A percentile compares a stretch with the other conserved stretches of the same genome.
Evolutionary conservation across 768 basidiomycete species (phyloP).

Genomic region (Kwoniella dendrophila): DNA sequence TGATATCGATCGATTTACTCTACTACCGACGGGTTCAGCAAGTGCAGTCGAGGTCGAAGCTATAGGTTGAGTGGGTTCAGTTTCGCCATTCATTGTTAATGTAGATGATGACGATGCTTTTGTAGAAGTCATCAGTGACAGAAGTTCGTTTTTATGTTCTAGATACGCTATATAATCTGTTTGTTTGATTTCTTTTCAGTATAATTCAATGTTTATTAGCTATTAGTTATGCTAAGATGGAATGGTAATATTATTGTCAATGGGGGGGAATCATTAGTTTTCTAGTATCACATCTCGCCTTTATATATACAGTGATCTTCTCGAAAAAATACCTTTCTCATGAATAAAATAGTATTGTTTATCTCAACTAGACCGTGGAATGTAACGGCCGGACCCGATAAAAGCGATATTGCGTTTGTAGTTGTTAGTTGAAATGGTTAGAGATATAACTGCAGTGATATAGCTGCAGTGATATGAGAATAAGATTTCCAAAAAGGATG

Average conservation of each 20-base stretch:
- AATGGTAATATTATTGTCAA: background rate
- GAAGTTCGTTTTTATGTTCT: background rate
- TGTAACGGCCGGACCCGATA: no score
- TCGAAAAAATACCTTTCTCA: background rate
- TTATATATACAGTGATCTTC: slow-evolving; percentile 6
- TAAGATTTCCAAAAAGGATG: no score
- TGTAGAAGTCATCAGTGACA: no score
- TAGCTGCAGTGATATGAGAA: no score
- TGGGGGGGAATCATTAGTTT: background rate
- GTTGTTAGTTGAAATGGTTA: no score
- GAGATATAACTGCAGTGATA: no score
- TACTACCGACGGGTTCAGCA: background rate
- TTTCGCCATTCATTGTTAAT: background rate
- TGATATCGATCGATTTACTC: slow-evolving; percentile 2
- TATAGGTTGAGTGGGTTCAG: background rate
- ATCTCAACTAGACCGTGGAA: no score
- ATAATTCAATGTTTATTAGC: background rate
- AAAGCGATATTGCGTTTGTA: no score
- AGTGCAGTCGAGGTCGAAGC: background rate
- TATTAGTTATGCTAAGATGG: background rate
- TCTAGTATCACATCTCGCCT: background rate
- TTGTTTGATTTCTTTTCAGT: no score
- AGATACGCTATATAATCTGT: background rate
- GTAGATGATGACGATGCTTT: background rate
- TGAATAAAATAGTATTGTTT: no score